Percentiles rank a stretch among this genome's conserved stretches.
These are phyloP conservation scores for Pseudogymnoascus sp. DNA, from an alignment of 2,329 filamentous ascomycete species.

Conservation along the genomic window DNA sequence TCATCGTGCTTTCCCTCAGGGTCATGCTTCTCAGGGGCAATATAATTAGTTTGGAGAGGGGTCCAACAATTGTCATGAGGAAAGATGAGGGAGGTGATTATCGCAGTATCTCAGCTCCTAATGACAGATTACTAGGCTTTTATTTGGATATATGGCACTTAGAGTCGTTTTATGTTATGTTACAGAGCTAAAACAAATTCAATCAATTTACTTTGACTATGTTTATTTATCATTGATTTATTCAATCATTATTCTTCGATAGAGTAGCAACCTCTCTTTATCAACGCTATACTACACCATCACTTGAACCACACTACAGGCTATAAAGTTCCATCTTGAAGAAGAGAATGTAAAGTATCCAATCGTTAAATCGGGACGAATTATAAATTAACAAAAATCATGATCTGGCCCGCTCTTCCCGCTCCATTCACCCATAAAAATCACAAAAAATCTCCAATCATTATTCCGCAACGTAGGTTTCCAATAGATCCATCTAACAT, in stretches of 20 bases:
- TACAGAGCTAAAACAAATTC: not conserved
- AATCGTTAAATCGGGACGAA: slow-evolving; percentile 2
- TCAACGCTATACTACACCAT: not conserved
- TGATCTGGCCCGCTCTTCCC: not conserved
- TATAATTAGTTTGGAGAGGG: not conserved
- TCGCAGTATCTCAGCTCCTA: not conserved
- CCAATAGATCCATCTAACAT: not conserved
- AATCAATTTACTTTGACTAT: not conserved
- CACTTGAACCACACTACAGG: not conserved
- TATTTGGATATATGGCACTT: too few relatives aligned
- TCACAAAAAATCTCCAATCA: slow-evolving; percentile 5
- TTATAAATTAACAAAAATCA: slow-evolving; percentile 5
- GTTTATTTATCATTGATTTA: not conserved
- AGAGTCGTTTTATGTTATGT: not conserved
- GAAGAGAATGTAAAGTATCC: slow-evolving; percentile 5
- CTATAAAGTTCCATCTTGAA: not conserved
- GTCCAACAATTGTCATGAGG: not conserved
- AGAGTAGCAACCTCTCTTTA: not conserved
- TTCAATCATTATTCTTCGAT: not conserved
- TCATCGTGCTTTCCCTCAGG: not conserved
- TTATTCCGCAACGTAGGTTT: not conserved
- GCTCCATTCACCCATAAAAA: not conserved
- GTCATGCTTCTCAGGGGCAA: not conserved
- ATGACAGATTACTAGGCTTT: not conserved
- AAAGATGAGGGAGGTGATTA: not conserved